phyloP scores from a whole-genome alignment of 83 land plant species.

The Picea mariana region DNA sequence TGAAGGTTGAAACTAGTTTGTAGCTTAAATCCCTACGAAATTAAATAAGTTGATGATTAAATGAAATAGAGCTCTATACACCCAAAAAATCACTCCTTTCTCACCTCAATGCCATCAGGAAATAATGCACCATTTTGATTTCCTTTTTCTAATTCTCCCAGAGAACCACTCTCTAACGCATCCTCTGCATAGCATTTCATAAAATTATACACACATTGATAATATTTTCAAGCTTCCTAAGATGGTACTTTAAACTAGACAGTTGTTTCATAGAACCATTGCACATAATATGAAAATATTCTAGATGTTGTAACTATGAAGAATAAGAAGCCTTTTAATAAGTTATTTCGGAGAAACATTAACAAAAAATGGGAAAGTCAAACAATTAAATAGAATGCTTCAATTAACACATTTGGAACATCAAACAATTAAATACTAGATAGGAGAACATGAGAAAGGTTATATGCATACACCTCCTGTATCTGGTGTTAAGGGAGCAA shows the following conservation, averaged over 20 bases:
- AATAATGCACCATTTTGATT: neutral
- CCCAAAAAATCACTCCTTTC: neutral
- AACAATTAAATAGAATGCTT: neutral
- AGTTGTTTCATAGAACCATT: conserved; percentile 6
- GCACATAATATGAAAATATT: neutral
- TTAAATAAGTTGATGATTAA: neutral
- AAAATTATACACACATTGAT: neutral
- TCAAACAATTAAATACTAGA: neutral
- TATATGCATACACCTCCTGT: too few relatives aligned
- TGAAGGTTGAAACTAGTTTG: neutral
- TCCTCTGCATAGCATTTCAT: neutral
- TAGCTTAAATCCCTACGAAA: neutral
- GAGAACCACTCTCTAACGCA: conserved; percentile 5
- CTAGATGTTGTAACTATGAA: neutral
- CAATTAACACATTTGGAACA: neutral
- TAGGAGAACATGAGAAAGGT: too few relatives aligned
- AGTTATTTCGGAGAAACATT: neutral
- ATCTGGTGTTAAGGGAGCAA: too few relatives aligned
- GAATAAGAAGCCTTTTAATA: neutral
- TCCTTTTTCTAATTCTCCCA: conserved; percentile 4
- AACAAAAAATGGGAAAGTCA: neutral
- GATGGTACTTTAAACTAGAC: neutral
- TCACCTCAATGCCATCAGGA: conserved; percentile 13
- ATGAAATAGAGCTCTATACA: neutral
- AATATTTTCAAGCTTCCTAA: neutral